A percentile compares a stretch with the other conserved stretches of the same genome.
Conservation (phyloP, 768 basidiomycete genomes). For the Psilocybe azurescens region DNA sequence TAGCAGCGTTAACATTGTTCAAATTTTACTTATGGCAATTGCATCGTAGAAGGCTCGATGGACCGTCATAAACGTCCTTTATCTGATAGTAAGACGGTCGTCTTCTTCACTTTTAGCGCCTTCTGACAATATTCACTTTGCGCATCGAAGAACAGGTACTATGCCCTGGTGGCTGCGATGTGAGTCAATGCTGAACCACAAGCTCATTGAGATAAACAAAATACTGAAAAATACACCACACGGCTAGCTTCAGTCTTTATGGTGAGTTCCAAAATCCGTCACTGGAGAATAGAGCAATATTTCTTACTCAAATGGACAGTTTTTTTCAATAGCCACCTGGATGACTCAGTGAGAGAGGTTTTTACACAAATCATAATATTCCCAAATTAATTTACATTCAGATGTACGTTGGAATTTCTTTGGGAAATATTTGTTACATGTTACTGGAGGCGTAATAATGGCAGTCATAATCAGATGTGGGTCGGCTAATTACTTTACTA, state of each 20-base stretch:
- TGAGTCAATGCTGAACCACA: neutral
- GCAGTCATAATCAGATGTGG: neutral
- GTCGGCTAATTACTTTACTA: too few relatives aligned
- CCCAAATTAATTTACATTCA: neutral
- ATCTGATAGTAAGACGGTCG: neutral
- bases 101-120: neutral
- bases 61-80: neutral
- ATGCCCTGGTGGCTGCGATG: neutral
- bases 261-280: neutral
- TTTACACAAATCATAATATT: neutral
- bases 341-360: neutral
- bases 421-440: too few relatives aligned
- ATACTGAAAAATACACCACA: neutral
- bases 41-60: neutral
- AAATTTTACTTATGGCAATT: neutral
- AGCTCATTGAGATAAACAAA: neutral
- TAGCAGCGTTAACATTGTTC: neutral
- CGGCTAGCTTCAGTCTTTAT: neutral
- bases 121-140: neutral
- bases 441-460: too few relatives aligned
- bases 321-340: neutral
- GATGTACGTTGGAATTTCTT: neutral
- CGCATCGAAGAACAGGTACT: constrained; percentile 4
- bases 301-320: neutral
- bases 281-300: neutral